phyloP scores from a whole-genome alignment of 495 filamentous ascomycete species.

The Penicillium cinerascens region DNA sequence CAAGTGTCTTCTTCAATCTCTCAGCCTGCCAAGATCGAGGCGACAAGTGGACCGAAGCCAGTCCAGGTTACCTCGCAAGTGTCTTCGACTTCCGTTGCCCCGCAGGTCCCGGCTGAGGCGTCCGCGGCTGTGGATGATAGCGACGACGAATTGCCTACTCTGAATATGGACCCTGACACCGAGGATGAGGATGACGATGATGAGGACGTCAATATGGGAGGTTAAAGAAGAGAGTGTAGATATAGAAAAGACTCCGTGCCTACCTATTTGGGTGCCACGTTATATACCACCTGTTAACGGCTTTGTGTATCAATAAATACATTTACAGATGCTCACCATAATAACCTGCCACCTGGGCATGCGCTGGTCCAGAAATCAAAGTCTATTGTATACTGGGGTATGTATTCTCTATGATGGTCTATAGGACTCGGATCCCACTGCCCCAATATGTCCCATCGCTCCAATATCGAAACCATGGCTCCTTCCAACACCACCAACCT shows the following conservation, averaged over 20 bases:
- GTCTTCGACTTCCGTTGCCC: constrained; percentile 2
- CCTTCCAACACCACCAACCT: constrained; percentile 57
- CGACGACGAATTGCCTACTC: constrained; percentile 47
- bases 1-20: constrained; percentile 4
- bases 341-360: not conserved
- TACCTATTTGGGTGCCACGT: not conserved
- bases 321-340: not conserved
- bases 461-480: constrained; percentile 48
- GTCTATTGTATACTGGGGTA: not conserved
- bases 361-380: not conserved
- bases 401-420: not conserved
- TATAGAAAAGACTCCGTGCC: not conserved
- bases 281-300: not conserved
- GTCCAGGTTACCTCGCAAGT: constrained; percentile 9
- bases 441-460: constrained; percentile 61
- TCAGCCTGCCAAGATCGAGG: constrained; percentile 6
- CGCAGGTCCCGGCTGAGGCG: constrained; percentile 8
- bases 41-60: constrained; percentile 8
- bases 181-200: constrained; percentile 29
- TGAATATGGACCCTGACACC: constrained; percentile 47
- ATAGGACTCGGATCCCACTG: constrained; percentile 46
- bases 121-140: constrained; percentile 37
- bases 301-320: not conserved
- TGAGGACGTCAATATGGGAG: constrained; percentile 35
- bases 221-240: constrained; percentile 3